phyloP scores from a whole-genome alignment of 202 grass and related monocot species.

The Saccharum hybrid region DNA sequence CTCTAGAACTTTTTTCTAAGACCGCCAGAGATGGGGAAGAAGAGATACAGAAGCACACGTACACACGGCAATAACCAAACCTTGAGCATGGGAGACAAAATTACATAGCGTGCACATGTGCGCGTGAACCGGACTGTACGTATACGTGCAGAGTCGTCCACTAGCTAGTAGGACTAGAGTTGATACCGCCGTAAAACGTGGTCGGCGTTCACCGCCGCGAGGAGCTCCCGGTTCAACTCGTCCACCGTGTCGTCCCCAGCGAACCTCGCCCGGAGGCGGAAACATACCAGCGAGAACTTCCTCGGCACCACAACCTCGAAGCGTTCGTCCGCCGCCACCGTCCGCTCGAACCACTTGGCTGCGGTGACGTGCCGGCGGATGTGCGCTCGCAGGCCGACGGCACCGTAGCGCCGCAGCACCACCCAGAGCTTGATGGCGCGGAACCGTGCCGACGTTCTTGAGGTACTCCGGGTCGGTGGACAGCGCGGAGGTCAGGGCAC shows the following conservation, averaged over 20 bases:
- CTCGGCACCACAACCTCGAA: conserved; percentile 52
- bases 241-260: not conserved
- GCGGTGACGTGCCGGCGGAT: conserved; percentile 25
- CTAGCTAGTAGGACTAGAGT: not conserved
- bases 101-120: too few species aligned
- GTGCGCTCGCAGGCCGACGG: conserved; percentile 32
- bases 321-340: conserved; percentile 16
- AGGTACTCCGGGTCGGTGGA: conserved; percentile 15
- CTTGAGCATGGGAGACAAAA: too few species aligned
- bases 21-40: too few species aligned
- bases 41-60: too few species aligned
- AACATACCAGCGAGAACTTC: conserved; percentile 51
- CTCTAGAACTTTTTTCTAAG: too few species aligned
- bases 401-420: conserved; percentile 51
- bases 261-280: conserved; percentile 23
- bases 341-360: conserved; percentile 50
- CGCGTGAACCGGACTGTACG: too few species aligned
- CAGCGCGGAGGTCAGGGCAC: not conserved
- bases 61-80: too few species aligned
- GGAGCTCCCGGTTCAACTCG: conserved; percentile 29
- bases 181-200: not conserved
- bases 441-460: conserved; percentile 36
- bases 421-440: conserved; percentile 71
- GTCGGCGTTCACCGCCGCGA: conserved; percentile 3
- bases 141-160: too few species aligned